A percentile compares a stretch with the other conserved stretches of the same genome.
These are phyloP conservation scores for Chlorella sp. DNA, from an alignment of 139 green algal genomes.

Conservation along the genomic window DNA sequence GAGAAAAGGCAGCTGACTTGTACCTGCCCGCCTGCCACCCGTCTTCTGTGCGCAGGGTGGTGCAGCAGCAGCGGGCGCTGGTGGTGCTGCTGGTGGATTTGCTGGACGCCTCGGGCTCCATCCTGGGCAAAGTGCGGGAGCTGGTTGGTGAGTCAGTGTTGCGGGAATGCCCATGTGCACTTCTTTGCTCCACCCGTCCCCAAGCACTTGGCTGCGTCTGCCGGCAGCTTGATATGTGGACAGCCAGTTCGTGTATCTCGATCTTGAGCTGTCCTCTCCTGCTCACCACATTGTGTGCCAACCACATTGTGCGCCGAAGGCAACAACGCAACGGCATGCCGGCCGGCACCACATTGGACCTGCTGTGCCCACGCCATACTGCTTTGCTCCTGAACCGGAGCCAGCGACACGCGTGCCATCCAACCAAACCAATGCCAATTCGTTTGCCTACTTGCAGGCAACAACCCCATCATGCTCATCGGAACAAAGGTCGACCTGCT, in stretches of 20 bases:
- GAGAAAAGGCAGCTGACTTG: too few relatives aligned
- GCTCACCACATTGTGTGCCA: too few relatives aligned
- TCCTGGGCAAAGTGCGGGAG: conserved; percentile 79
- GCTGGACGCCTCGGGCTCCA: conserved; percentile 81
- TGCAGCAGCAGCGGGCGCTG: conserved; percentile 62
- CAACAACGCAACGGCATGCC: too few relatives aligned
- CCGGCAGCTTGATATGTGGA: neutral
- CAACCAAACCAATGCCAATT: neutral
- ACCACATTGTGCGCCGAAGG: too few relatives aligned
- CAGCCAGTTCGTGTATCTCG: neutral
- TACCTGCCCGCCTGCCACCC: neutral
- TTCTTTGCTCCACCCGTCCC: too few relatives aligned
- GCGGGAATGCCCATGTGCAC: neutral
- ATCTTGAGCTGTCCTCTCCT: too few relatives aligned
- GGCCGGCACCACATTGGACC: conserved; percentile 88
- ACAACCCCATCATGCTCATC: conserved; percentile 93
- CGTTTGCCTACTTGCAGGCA: conserved; percentile 41
- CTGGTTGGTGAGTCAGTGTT: conserved; percentile 59
- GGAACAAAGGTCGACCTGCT: conserved; percentile 96
- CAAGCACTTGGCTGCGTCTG: too few relatives aligned
- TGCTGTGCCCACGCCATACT: conserved; percentile 56
- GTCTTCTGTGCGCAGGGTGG: conserved; percentile 36
- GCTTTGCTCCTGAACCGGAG: neutral
- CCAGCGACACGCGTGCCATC: neutral
- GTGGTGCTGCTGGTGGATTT: conserved; percentile 92